Percentiles rank a stretch among this genome's conserved stretches.
Evolutionary conservation across 192 early-diverging fungal species (phyloP).

Genomic region (Pilaira anomala): DNA sequence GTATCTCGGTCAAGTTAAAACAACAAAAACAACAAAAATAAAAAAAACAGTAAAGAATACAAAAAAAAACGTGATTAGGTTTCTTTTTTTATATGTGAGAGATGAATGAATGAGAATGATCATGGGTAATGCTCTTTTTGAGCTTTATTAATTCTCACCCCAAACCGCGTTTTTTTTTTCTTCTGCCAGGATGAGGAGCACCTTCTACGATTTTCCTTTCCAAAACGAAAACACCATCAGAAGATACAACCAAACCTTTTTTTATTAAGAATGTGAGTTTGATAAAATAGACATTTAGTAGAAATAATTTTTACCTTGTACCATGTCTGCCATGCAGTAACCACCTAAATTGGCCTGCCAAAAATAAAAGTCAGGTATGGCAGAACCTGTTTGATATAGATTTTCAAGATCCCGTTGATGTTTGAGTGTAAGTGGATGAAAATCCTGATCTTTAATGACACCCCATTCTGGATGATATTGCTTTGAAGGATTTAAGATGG

Average conservation of each 20-base stretch:
- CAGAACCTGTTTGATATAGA: conserved; percentile 16
- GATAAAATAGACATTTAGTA: not conserved
- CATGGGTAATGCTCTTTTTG: conserved; percentile 8
- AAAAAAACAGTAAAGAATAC: not conserved
- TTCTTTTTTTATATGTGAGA: conserved; percentile 40
- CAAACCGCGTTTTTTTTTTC: conserved; percentile 31
- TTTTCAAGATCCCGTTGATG: conserved; percentile 36
- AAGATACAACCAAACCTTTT: conserved; percentile 30
- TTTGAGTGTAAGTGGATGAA: conserved; percentile 38
- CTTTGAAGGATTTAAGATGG: conserved; percentile 19
- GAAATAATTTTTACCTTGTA: conserved; percentile 23
- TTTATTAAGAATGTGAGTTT: not conserved
- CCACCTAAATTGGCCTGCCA: conserved; percentile 40
- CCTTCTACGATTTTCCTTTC: conserved; percentile 35
- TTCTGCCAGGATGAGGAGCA: conserved; percentile 35
- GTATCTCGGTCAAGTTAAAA: too few species aligned
- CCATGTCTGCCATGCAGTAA: conserved; percentile 39
- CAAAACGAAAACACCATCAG: conserved; percentile 27
- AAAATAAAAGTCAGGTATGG: conserved; percentile 35
- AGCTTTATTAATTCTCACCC: not conserved
- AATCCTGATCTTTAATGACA: conserved; percentile 35
- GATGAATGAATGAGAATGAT: conserved; percentile 51
- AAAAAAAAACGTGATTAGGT: conserved; percentile 34
- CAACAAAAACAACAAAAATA: too few species aligned
- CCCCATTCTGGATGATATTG: conserved; percentile 39